Percentiles rank a stretch among this genome's conserved stretches.
Evolutionary conservation across 352 stramenopile genomes (phyloP).

Genomic region (Globisporangium ultimum): DNA sequence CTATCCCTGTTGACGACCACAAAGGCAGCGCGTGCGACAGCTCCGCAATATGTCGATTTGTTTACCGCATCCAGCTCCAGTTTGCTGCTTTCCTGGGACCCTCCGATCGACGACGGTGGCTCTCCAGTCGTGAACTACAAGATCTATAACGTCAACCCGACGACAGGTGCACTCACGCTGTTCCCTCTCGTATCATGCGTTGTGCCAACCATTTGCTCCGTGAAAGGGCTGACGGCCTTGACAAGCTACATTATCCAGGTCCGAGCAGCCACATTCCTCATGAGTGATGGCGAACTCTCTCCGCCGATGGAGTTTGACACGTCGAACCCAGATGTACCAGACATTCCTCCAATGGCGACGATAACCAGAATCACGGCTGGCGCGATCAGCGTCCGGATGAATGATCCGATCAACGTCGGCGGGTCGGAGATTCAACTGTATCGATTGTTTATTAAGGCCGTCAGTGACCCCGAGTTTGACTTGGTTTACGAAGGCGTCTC

Average conservation of each 20-base stretch:
- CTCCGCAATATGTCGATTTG: slow-evolving; percentile 29
- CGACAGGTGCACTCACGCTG: slow-evolving; percentile 3
- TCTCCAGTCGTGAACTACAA: slow-evolving; percentile 43
- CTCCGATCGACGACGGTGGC: slow-evolving; percentile 45
- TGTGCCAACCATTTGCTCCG: slow-evolving; percentile 27
- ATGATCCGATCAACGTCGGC: slow-evolving; percentile 40
- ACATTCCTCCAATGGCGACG: slow-evolving; percentile 26
- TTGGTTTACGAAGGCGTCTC: slow-evolving; percentile 24
- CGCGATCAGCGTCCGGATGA: slow-evolving; percentile 52
- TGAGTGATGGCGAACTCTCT: slow-evolving; percentile 27
- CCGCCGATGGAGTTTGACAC: slow-evolving; percentile 22
- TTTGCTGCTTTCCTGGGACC: slow-evolving; percentile 43
- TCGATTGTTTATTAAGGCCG: slow-evolving; percentile 28
- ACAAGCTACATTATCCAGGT: slow-evolving; percentile 45
- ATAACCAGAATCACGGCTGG: slow-evolving; percentile 39
- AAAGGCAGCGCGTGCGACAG: slow-evolving; percentile 19
- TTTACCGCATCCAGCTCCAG: no score
- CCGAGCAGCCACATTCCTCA: slow-evolving; percentile 24
- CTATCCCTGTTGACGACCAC: slow-evolving; percentile 25
- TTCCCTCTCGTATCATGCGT: slow-evolving; percentile 29
- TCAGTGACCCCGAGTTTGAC: slow-evolving; percentile 19
- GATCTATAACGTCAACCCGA: slow-evolving; percentile 27
- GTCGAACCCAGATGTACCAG: slow-evolving; percentile 33
- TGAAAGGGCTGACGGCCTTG: slow-evolving; percentile 35
- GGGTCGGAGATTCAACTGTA: slow-evolving; percentile 42